These are phyloP conservation scores for Fraxinus baroniana DNA, from an alignment of 305 asterid genomes.

Conservation along the genomic window DNA sequence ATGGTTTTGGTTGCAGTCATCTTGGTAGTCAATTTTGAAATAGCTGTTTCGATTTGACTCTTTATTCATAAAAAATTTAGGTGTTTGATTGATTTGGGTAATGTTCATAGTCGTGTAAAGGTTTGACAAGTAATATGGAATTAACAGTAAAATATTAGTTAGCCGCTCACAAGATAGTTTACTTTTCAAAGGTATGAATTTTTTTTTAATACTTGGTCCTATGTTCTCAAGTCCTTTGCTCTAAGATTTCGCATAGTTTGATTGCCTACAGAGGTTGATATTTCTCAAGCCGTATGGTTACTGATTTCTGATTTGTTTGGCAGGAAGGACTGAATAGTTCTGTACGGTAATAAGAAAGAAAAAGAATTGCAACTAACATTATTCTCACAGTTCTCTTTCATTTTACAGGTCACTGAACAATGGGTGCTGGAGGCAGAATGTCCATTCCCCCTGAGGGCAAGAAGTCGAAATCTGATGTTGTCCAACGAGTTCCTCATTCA, in stretches of 20 bases:
- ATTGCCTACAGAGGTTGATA: neutral
- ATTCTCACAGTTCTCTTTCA: neutral
- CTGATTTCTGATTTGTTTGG: neutral
- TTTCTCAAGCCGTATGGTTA: neutral
- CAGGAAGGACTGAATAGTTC: neutral
- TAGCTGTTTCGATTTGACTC: neutral
- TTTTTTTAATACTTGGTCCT: neutral
- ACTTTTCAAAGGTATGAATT: neutral
- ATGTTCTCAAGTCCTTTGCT: neutral
- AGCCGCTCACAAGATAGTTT: neutral
- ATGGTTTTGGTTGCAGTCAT: neutral
- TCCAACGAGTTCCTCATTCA: constrained; percentile 34
- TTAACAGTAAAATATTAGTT: neutral
- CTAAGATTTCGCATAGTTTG: neutral
- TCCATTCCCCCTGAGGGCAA: constrained; percentile 29
- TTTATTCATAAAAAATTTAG: neutral
- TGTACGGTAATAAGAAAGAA: neutral
- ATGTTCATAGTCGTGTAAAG: neutral
- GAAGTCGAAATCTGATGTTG: constrained; percentile 26
- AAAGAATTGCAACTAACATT: neutral
- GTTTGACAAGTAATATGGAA: neutral
- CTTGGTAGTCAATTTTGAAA: neutral
- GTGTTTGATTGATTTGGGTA: neutral
- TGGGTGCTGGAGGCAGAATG: constrained; percentile 55
- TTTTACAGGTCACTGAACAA: constrained; percentile 30